phyloP scores from a whole-genome alignment of 2,329 filamentous ascomycete species.

The Sclerotinia trifoliorum region DNA sequence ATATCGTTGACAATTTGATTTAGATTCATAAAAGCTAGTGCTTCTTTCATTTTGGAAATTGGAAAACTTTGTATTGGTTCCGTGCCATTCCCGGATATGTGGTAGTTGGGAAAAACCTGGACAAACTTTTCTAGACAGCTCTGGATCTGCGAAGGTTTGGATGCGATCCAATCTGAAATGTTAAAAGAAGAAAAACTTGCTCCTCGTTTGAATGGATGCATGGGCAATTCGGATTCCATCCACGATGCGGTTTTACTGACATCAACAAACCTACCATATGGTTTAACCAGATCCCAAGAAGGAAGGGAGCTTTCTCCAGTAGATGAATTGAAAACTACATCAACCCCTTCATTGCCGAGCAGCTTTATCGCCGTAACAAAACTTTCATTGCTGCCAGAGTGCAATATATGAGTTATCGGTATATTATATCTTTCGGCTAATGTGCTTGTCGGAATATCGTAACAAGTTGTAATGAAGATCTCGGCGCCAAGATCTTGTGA shows the following conservation, averaged over 20 bases:
- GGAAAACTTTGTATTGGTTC: background rate
- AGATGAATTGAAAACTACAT: constrained; percentile 36
- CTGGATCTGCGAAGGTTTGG: background rate
- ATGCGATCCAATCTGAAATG: background rate
- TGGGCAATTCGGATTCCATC: constrained; percentile 36
- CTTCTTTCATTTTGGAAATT: background rate
- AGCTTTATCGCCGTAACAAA: too few relatives aligned
- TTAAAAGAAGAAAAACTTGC: constrained; percentile 44
- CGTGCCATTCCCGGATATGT: background rate
- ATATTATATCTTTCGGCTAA: too few relatives aligned
- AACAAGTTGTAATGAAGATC: too few relatives aligned
- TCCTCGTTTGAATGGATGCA: constrained; percentile 41
- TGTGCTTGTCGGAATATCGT: too few relatives aligned
- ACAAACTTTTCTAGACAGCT: background rate
- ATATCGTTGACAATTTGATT: background rate
- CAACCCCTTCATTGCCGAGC: constrained; percentile 30
- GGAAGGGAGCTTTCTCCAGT: constrained; percentile 31
- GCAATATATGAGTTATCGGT: too few relatives aligned
- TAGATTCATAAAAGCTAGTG: background rate
- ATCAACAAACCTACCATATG: constrained; percentile 43
- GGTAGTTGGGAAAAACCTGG: background rate
- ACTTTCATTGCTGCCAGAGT: too few relatives aligned
- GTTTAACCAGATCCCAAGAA: constrained; percentile 40
- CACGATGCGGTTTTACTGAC: constrained; percentile 40
- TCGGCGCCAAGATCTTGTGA: too few relatives aligned